Conservation (phyloP, 2,329 filamentous ascomycete species). For the Leptodontidium sp. region DNA sequence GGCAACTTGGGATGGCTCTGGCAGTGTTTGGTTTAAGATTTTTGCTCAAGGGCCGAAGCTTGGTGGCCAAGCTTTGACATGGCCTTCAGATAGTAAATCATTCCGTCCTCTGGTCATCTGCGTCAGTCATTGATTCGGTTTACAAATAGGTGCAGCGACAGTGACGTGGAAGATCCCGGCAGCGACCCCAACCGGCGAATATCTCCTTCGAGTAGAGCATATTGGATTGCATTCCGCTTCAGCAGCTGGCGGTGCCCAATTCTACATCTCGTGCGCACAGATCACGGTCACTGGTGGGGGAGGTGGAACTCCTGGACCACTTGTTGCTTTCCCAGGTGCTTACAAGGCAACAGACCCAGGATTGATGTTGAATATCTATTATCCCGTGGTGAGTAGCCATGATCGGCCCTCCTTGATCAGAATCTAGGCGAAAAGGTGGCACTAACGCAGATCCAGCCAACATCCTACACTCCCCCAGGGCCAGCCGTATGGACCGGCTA, state of each 20-base stretch:
- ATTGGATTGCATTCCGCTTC: conserved; percentile 42
- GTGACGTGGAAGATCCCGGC: conserved; percentile 44
- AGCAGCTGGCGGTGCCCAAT: conserved; percentile 38
- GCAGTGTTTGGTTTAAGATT: conserved; percentile 44
- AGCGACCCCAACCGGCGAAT: conserved; percentile 49
- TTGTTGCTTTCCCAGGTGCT: conserved; percentile 49
- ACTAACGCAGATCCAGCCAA: conserved; percentile 35
- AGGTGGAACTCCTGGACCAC: conserved; percentile 47
- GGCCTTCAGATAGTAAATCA: conserved; percentile 39
- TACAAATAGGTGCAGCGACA: conserved; percentile 27
- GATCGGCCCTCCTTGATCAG: conserved; percentile 9
- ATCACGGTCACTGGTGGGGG: conserved; percentile 53
- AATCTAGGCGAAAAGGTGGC: not conserved
- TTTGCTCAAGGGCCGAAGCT: conserved; percentile 38
- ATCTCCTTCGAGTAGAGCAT: conserved; percentile 49
- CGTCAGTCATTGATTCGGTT: conserved; percentile 1
- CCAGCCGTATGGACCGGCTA: conserved; percentile 41
- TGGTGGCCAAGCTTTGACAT: conserved; percentile 34
- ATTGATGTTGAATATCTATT: conserved; percentile 48
- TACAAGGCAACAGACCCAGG: conserved; percentile 49
- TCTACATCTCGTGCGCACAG: conserved; percentile 51
- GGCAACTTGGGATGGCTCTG: conserved; percentile 39
- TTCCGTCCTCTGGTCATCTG: not conserved
- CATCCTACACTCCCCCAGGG: conserved; percentile 39
- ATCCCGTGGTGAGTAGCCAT: conserved; percentile 43